A percentile compares a stretch with the other conserved stretches of the same genome.
Evolutionary conservation across 2,329 filamentous ascomycete genomes (phyloP).

Genomic region (Alternaria sp.): DNA sequence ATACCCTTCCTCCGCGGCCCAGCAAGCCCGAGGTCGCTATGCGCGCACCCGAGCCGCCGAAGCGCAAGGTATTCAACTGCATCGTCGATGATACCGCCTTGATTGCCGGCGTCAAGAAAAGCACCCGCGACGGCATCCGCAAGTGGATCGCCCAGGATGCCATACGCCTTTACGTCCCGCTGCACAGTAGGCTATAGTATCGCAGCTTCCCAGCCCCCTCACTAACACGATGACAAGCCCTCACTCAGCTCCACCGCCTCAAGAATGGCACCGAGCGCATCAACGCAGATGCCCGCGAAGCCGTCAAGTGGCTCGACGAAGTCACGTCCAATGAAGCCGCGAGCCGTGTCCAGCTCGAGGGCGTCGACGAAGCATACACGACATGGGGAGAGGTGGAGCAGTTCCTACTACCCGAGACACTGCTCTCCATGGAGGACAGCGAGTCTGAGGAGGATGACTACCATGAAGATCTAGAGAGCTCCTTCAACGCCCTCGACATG

Average conservation of each 20-base stretch:
- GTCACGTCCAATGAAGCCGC: slow-evolving; percentile 55
- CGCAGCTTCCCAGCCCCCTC: slow-evolving; percentile 9
- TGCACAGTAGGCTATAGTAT: slow-evolving; percentile 56
- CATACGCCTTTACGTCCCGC: slow-evolving; percentile 61
- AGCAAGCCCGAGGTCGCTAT: slow-evolving; percentile 35
- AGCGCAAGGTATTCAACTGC: slow-evolving; percentile 62
- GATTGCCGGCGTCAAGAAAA: slow-evolving; percentile 61
- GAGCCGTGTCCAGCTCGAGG: slow-evolving; percentile 57
- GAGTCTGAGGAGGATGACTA: slow-evolving; percentile 51
- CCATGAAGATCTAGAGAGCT: slow-evolving; percentile 51
- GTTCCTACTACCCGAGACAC: slow-evolving; percentile 58
- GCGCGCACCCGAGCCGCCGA: slow-evolving; percentile 42
- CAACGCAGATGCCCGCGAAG: slow-evolving; percentile 58
- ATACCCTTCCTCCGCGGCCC: slow-evolving; percentile 42
- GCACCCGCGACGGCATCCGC: slow-evolving; percentile 61
- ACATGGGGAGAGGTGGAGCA: slow-evolving; percentile 62
- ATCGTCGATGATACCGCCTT: slow-evolving; percentile 62
- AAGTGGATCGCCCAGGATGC: slow-evolving; percentile 61
- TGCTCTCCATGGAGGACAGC: slow-evolving; percentile 59
- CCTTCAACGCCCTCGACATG: slow-evolving; percentile 48
- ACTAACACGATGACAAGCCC: slow-evolving; percentile 50
- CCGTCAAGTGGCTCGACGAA: slow-evolving; percentile 61
- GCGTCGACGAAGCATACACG: slow-evolving; percentile 57
- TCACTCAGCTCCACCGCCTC: slow-evolving; percentile 57
- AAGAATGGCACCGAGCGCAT: slow-evolving; percentile 54